Evolutionary conservation across 257 asterid species (phyloP).

Genomic region (Nicotiana otophora): DNA sequence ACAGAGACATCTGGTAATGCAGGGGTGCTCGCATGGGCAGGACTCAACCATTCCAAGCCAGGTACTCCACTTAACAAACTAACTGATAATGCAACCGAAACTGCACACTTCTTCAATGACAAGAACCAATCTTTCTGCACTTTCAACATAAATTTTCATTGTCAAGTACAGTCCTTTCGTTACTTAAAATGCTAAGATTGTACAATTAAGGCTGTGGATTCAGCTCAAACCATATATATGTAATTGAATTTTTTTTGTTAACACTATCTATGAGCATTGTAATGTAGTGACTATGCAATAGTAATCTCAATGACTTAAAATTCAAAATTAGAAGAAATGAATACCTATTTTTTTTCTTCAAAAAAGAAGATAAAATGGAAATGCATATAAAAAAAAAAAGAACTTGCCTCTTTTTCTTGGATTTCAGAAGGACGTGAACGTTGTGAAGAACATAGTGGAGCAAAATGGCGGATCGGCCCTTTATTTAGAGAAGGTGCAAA

Average conservation of each 20-base stretch:
- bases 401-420: constrained; percentile 46
- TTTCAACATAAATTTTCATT: constrained; percentile 16
- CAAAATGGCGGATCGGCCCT: background rate
- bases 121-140: constrained; percentile 43
- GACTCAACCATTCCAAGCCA: constrained; percentile 36
- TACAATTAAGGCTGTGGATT: background rate
- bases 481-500: background rate
- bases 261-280: background rate
- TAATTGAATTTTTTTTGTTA: background rate
- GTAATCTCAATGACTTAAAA: background rate
- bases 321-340: background rate
- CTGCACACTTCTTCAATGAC: constrained; percentile 51
- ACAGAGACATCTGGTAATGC: constrained; percentile 82
- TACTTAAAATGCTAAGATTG: background rate
- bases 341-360: background rate
- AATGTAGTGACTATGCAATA: background rate
- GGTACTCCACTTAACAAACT: constrained; percentile 62
- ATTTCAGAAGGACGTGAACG: constrained; percentile 27
- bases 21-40: constrained; percentile 50
- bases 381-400: background rate
- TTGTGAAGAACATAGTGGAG: constrained; percentile 39
- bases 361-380: background rate
- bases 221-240: background rate
- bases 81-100: constrained; percentile 64
- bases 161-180: background rate